Base-by-base conservation (phyloP, 2,329 filamentous ascomycete species). In the Chalara sp. region DNA sequence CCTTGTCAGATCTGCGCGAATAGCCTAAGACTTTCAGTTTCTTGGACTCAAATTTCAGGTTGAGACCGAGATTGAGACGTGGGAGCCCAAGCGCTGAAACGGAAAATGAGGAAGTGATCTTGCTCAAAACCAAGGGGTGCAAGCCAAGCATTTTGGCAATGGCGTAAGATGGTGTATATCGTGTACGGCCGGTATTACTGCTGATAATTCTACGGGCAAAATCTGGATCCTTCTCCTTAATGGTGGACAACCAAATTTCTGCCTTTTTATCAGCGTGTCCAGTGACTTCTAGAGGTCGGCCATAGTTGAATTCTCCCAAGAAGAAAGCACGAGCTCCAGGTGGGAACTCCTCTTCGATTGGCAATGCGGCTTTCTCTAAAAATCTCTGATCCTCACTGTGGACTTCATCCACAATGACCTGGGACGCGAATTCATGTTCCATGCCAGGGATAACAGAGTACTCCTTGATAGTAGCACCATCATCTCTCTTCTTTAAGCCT, bases 21-120 rank as follows among this genome's bases (percentile, higher is more conserved):
- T 96, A 99, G 1, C 93, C 93, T 32, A 99, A 72, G 6, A 99
- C 93, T 72, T 99, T 99, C 60, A 91, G 79, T 70, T 96, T 96
- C 71, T 89, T 92, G 2, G 83, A 89, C 66, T 99, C 93, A 53
- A 99, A 99, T 68, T 99, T 99, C 58, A 99, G 77, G 63, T 99
- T 99, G 54, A 99, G 76, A 0, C 93, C 93, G 29, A 99, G 74
- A 62, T 99, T 99, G 55, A 96, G 78, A 61, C 88, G 87, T 28
- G 59, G 58, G 52, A 90, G 75, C 30, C 87, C 89, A 51, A 89
- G 89, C 4, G 92, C 82, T 13, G 82, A 81, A 51, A 99, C 87
- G 49, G 85, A 87, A 68, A 95, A 97, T 0, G 92, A 91, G 1
- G 93, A 95, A 0, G 93, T 97, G 62, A 99, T 87, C 75, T 96